Conservation (phyloP, 306 rosid species). For the Inga oerstediana region DNA sequence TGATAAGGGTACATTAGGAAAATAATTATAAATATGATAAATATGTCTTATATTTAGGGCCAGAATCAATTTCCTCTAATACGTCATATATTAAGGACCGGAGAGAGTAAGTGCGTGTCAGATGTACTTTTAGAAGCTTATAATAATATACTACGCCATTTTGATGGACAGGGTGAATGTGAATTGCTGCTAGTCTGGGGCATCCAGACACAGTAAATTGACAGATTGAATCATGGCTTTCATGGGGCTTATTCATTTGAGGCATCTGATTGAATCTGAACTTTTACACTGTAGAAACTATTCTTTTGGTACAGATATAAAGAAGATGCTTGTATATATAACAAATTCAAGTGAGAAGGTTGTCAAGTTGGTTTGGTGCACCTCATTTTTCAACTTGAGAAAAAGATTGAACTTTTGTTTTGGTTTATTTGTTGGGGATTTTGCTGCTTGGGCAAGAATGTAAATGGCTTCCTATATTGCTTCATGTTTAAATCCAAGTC, state of each 20-base stretch:
- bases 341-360: constrained; percentile 25
- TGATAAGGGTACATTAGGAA: too few species aligned
- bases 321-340: constrained; percentile 7
- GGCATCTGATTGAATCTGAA: constrained; percentile 25
- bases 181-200: constrained; percentile 30
- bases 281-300: background rate
- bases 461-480: background rate
- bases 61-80: accelerated
- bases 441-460: background rate
- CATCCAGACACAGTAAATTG: background rate
- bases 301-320: constrained; percentile 24
- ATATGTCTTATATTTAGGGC: too few species aligned
- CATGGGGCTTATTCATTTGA: background rate
- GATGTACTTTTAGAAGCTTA: background rate
- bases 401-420: constrained; percentile 15
- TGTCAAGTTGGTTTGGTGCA: constrained; percentile 31
- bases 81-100: too few species aligned
- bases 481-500: background rate
- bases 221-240: background rate
- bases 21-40: too few species aligned
- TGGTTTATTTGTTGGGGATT: constrained; percentile 13
- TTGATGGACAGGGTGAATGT: constrained; percentile 46
- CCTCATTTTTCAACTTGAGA: constrained; percentile 25
- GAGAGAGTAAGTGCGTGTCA: background rate
- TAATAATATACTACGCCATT: constrained; percentile 8